phyloP scores from a whole-genome alignment of 148 eudicot species.

The Bassia scoparia region DNA sequence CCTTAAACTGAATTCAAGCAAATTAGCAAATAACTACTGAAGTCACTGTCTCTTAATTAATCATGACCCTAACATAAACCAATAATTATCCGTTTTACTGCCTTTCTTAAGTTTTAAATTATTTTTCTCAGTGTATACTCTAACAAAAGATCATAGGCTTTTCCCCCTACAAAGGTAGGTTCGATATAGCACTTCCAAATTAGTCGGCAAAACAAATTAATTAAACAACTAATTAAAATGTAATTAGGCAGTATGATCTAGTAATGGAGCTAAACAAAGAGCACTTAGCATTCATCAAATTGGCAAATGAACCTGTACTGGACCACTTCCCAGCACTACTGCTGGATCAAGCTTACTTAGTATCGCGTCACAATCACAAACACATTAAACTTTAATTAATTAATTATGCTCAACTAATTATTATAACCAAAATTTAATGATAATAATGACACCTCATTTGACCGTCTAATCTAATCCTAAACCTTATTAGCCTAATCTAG shows the following conservation, averaged over 20 bases:
- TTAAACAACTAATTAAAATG: neutral
- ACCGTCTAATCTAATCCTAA: conserved; percentile 7
- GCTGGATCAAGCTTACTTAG: neutral
- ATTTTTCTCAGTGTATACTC: too few relatives aligned
- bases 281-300: neutral
- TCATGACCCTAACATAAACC: too few relatives aligned
- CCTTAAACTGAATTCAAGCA: too few relatives aligned
- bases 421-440: neutral
- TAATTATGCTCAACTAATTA: neutral
- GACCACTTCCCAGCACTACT: neutral
- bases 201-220: neutral
- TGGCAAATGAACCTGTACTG: conserved; percentile 6
- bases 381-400: neutral
- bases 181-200: neutral
- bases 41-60: too few relatives aligned
- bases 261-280: neutral
- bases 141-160: too few relatives aligned
- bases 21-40: too few relatives aligned
- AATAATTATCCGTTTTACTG: too few relatives aligned
- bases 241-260: neutral
- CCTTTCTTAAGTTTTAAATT: too few relatives aligned
- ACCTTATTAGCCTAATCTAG: too few relatives aligned
- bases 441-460: neutral
- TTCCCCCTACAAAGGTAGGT: too few relatives aligned
- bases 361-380: neutral